Percentiles rank a stretch among this genome's conserved stretches.
Conservation (phyloP, 2,329 filamentous ascomycete species). For the Aspergillus sp. region DNA sequence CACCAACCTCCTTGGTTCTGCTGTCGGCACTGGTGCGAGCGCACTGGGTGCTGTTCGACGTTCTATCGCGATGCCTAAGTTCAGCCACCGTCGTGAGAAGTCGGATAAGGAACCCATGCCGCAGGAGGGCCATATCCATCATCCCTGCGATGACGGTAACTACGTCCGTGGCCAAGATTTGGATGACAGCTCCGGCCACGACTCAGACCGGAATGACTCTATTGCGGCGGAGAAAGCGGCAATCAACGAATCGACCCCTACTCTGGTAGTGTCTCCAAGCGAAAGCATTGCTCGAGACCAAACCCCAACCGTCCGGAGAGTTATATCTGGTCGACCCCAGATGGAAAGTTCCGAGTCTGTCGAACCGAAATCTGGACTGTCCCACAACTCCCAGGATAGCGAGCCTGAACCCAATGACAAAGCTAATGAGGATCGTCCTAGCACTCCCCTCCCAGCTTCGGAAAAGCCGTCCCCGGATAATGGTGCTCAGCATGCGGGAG, state of each 20-base stretch:
- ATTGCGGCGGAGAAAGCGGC: background rate
- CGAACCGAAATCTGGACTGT: background rate
- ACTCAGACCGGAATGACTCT: background rate
- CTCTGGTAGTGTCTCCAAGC: background rate
- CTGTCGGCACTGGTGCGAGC: background rate
- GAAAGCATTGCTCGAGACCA: background rate
- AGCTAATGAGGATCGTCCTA: background rate
- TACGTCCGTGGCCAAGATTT: background rate
- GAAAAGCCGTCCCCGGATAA: no score
- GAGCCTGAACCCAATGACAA: background rate
- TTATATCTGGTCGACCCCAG: background rate
- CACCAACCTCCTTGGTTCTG: background rate
- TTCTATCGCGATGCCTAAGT: background rate
- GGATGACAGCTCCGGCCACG: background rate
- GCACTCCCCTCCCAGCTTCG: background rate
- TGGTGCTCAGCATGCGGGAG: no score
- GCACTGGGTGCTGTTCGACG: background rate
- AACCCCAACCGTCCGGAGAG: background rate
- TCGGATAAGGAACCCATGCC: background rate
- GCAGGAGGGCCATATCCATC: background rate
- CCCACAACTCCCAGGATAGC: background rate
- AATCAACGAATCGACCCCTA: background rate
- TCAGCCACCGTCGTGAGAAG: background rate
- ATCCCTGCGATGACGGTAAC: background rate
- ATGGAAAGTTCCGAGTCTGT: background rate